Evolutionary conservation across 352 stramenopile genomes (phyloP).

Genomic region (Phytophthora sp.): DNA sequence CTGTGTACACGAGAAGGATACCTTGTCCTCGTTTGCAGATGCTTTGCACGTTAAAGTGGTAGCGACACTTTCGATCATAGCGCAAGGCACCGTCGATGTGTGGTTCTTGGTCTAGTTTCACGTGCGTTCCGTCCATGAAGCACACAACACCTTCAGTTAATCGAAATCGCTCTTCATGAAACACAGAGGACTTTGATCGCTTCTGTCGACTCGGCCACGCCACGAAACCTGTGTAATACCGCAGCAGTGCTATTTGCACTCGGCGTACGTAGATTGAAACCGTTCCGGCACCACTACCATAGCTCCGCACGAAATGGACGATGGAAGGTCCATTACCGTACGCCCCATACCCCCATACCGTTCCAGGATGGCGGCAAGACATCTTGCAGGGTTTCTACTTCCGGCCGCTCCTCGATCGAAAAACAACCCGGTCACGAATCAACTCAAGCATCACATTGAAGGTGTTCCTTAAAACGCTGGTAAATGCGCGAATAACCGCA

Average conservation of each 20-base stretch:
- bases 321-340: neutral
- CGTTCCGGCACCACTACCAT: neutral
- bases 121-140: conserved; percentile 6
- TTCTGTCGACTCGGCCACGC: neutral
- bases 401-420: too few relatives aligned
- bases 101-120: neutral
- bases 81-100: neutral
- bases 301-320: neutral
- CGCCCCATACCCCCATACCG: neutral
- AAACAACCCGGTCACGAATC: too few relatives aligned
- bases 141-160: neutral
- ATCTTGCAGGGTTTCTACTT: too few relatives aligned
- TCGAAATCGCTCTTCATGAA: conserved; percentile 1
- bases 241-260: neutral
- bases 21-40: neutral
- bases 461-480: too few relatives aligned
- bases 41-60: neutral
- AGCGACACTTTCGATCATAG: too few relatives aligned
- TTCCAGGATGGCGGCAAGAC: neutral
- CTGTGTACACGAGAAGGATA: neutral
- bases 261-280: neutral
- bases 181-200: neutral
- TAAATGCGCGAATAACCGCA: too few relatives aligned
- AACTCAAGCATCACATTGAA: neutral
- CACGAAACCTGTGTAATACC: neutral